These are phyloP conservation scores for Aspergillus fischeri DNA, from an alignment of 2,329 filamentous ascomycete species.

Conservation along the genomic window DNA sequence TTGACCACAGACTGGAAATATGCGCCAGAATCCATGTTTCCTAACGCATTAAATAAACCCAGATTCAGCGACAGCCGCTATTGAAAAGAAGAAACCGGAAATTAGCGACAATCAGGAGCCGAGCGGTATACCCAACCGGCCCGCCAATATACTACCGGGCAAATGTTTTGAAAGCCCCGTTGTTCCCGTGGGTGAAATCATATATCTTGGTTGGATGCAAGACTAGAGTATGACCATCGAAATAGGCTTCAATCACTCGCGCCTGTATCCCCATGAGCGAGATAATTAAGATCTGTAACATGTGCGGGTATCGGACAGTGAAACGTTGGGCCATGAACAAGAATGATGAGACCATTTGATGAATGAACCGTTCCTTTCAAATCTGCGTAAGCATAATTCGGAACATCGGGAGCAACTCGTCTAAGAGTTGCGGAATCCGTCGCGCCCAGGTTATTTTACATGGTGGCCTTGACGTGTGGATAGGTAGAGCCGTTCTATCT, in stretches of 20 bases:
- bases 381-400: too few relatives aligned
- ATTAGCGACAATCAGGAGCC: neutral
- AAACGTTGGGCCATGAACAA: too few relatives aligned
- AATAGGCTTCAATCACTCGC: constrained; percentile 15
- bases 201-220: constrained; percentile 12
- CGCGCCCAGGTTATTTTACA: constrained; percentile 13
- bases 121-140: constrained; percentile 3
- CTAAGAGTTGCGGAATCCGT: too few relatives aligned
- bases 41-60: too few relatives aligned
- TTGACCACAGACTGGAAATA: too few relatives aligned
- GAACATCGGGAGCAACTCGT: too few relatives aligned
- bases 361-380: too few relatives aligned
- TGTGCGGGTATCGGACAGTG: too few relatives aligned
- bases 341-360: too few relatives aligned
- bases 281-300: too few relatives aligned
- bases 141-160: constrained; percentile 8
- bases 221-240: constrained; percentile 7
- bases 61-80: too few relatives aligned
- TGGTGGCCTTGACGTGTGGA: constrained; percentile 12
- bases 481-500: constrained; percentile 3
- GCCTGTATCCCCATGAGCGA: constrained; percentile 13
- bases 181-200: constrained; percentile 8
- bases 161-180: constrained; percentile 8
- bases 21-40: too few relatives aligned
- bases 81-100: neutral